phyloP scores from a whole-genome alignment of 306 rosid genomes.

The Castanea mollissima region DNA sequence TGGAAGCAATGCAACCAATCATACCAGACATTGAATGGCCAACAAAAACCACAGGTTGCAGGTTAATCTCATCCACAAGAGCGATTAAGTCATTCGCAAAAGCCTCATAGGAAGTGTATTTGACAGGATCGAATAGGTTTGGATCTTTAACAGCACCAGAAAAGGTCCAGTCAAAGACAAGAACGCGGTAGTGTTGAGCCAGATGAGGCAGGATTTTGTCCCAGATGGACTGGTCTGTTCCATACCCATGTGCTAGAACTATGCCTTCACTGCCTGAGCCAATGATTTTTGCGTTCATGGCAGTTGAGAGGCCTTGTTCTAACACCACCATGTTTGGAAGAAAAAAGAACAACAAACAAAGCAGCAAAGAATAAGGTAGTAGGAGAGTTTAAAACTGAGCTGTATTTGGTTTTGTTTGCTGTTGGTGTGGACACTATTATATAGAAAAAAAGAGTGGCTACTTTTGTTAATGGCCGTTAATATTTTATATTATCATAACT shows the following conservation, averaged over 20 bases:
- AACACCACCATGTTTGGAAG: slow-evolving; percentile 29
- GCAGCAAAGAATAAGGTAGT: neutral
- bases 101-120: slow-evolving; percentile 50
- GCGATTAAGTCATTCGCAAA: slow-evolving; percentile 62
- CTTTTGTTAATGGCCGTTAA: neutral
- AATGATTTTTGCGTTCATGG: slow-evolving; percentile 45
- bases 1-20: slow-evolving; percentile 88
- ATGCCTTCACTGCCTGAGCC: slow-evolving; percentile 50
- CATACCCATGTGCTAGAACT: slow-evolving; percentile 86
- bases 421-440: neutral
- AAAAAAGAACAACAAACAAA: neutral
- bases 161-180: slow-evolving; percentile 83
- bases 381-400: neutral
- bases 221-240: slow-evolving; percentile 86
- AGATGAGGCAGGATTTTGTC: slow-evolving; percentile 61
- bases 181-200: slow-evolving; percentile 31
- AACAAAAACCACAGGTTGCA: slow-evolving; percentile 45
- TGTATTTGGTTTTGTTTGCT: slow-evolving; percentile 12
- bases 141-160: slow-evolving; percentile 51
- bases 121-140: slow-evolving; percentile 48
- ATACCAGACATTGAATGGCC: slow-evolving; percentile 98
- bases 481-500: too few species aligned
- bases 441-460: neutral
- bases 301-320: slow-evolving; percentile 29
- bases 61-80: slow-evolving; percentile 51